These are phyloP conservation scores for Fomitopsis pinicola DNA, from an alignment of 1,284 basidiomycete genomes.

Conservation along the genomic window DNA sequence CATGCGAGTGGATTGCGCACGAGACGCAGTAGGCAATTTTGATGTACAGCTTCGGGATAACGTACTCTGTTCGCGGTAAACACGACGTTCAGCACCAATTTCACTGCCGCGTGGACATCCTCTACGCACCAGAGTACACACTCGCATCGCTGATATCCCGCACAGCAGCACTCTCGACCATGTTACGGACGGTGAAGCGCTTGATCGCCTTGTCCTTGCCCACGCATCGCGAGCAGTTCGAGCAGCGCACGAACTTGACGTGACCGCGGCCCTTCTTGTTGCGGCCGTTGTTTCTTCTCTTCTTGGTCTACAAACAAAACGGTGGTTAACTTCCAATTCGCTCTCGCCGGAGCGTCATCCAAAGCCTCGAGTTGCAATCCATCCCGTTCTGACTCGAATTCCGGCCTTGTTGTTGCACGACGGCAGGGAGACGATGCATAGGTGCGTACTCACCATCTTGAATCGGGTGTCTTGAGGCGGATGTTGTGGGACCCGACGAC, in stretches of 20 bases:
- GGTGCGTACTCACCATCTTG: slow-evolving; percentile 32
- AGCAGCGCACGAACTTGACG: slow-evolving; percentile 92
- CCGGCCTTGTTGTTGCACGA: slow-evolving; percentile 8
- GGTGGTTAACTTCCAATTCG: slow-evolving; percentile 4
- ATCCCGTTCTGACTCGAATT: slow-evolving; percentile 17
- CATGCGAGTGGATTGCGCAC: slow-evolving; percentile 99
- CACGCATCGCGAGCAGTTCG: slow-evolving; percentile 95
- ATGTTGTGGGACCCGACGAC: slow-evolving; percentile 21
- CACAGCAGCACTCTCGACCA: slow-evolving; percentile 98
- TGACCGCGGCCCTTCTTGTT: slow-evolving; percentile 99
- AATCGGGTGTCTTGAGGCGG: slow-evolving; percentile 28
- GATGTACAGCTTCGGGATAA: slow-evolving; percentile 97
- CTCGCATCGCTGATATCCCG: slow-evolving; percentile 97
- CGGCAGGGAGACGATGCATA: slow-evolving; percentile 6
- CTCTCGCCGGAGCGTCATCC: slow-evolving; percentile 19
- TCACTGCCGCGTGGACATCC: neutral
- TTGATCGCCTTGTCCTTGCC: slow-evolving; percentile 99
- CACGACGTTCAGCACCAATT: neutral
- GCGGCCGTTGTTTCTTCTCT: slow-evolving; percentile 97
- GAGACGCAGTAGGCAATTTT: slow-evolving; percentile 99
- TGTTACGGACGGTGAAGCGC: slow-evolving; percentile 99
- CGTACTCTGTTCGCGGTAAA: slow-evolving; percentile 69
- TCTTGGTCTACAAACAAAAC: slow-evolving; percentile 79
- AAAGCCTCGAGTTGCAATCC: slow-evolving; percentile 22
- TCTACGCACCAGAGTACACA: slow-evolving; percentile 81